These are phyloP conservation scores for Pascua sp. DNA, from an alignment of 1,284 basidiomycete species.

Conservation along the genomic window DNA sequence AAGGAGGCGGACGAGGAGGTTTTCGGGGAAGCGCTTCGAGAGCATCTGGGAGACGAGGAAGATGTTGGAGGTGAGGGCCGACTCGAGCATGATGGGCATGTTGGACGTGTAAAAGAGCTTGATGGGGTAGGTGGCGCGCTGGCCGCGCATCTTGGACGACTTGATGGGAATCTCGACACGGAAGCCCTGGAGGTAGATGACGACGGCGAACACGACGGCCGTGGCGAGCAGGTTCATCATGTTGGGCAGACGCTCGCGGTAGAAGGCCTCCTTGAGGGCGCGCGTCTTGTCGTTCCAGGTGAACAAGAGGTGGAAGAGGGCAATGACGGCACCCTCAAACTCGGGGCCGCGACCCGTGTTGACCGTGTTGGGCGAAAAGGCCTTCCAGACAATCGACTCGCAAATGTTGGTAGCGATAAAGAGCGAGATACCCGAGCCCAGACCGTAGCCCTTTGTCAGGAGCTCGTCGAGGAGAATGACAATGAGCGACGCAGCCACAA, in stretches of 20 bases:
- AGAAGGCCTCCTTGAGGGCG: slow-evolving; percentile 96
- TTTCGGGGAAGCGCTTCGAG: slow-evolving; percentile 80
- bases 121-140: slow-evolving; percentile 91
- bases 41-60: slow-evolving; percentile 98
- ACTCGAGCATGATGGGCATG: slow-evolving; percentile 99
- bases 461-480: slow-evolving; percentile 98
- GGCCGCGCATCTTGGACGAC: slow-evolving; percentile 91
- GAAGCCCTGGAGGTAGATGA: slow-evolving; percentile 99
- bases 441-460: slow-evolving; percentile 97
- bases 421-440: slow-evolving; percentile 95
- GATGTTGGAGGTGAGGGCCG: slow-evolving; percentile 87
- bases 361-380: slow-evolving; percentile 95
- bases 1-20: slow-evolving; percentile 83
- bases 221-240: slow-evolving; percentile 97
- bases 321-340: slow-evolving; percentile 94
- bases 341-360: slow-evolving; percentile 98
- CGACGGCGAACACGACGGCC: slow-evolving; percentile 82
- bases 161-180: slow-evolving; percentile 98
- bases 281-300: slow-evolving; percentile 98
- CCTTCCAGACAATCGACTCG: slow-evolving; percentile 99
- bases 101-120: slow-evolving; percentile 99
- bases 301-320: slow-evolving; percentile 95
- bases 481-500: slow-evolving; percentile 88
- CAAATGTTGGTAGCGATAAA: slow-evolving; percentile 99
- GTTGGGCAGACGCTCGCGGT: slow-evolving; percentile 93